phyloP scores from a whole-genome alignment of 176 grass and related monocot genomes.

The Triticum monococcum region DNA sequence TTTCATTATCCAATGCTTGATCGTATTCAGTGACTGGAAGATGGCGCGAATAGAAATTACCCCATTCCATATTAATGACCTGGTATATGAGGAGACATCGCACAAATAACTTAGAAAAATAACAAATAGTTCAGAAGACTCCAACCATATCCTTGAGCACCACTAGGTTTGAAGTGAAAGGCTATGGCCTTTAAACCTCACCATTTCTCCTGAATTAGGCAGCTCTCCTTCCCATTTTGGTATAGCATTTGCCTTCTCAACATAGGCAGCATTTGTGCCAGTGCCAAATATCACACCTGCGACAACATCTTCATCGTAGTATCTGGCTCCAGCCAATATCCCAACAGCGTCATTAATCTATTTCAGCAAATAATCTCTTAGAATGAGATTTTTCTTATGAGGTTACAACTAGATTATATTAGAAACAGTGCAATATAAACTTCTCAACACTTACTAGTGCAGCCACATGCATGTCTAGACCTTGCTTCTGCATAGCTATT shows the following conservation, averaged over 20 bases:
- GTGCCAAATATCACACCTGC: conserved; percentile 90
- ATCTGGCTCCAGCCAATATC: conserved; percentile 81
- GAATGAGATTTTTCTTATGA: not conserved
- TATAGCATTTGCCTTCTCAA: conserved; percentile 66
- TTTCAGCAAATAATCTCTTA: conserved; percentile 28
- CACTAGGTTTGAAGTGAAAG: conserved; percentile 15
- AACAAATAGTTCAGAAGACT: not conserved
- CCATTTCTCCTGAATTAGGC: conserved; percentile 76
- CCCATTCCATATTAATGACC: conserved; percentile 98
- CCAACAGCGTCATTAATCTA: conserved; percentile 93
- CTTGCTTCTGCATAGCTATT: conserved; percentile 65
- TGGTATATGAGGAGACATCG: conserved; percentile 22
- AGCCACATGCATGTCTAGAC: conserved; percentile 77
- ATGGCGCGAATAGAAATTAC: conserved; percentile 60
- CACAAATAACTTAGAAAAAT: conserved; percentile 13
- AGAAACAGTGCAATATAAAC: not conserved
- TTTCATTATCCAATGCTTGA: conserved; percentile 61
- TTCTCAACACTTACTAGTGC: conserved; percentile 52
- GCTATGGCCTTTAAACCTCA: conserved; percentile 23
- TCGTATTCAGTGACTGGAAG: conserved; percentile 81
- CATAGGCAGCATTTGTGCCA: conserved; percentile 92
- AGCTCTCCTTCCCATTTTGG: conserved; percentile 67
- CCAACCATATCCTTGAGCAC: not conserved
- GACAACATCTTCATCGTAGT: conserved; percentile 65
- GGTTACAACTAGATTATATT: not conserved